Percentiles rank a stretch among this genome's conserved stretches.
These are phyloP conservation scores for Capsella bursapastoris DNA, from an alignment of 345 rosid species.

Conservation along the genomic window DNA sequence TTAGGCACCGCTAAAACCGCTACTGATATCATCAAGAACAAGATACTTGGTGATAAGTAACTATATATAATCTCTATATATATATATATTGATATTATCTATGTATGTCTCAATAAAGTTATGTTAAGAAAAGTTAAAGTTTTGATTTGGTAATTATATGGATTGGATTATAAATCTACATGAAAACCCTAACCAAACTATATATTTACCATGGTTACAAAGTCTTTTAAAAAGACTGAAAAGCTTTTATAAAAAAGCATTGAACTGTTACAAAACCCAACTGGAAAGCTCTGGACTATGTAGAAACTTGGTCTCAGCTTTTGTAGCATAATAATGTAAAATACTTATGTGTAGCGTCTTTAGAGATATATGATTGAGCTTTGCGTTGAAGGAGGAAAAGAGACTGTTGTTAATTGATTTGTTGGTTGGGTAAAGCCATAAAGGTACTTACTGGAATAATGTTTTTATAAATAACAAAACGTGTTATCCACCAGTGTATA, in stretches of 20 bases:
- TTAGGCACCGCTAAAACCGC: conserved; percentile 39
- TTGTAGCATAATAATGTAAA: conserved; percentile 26
- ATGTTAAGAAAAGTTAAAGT: neutral
- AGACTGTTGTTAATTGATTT: conserved; percentile 10
- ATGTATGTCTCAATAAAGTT: conserved; percentile 11
- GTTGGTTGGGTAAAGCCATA: conserved; percentile 33
- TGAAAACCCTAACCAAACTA: neutral
- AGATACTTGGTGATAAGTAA: conserved; percentile 34
- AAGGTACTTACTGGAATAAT: neutral
- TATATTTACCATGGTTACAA: neutral
- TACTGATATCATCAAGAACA: conserved; percentile 44
- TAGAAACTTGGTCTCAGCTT: conserved; percentile 17
- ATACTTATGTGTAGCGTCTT: neutral
- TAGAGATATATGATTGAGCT: conserved; percentile 25
- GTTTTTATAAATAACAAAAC: neutral
- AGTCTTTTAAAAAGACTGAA: neutral
- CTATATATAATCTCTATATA: neutral
- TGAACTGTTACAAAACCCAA: neutral
- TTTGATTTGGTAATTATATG: neutral
- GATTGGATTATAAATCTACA: neutral
- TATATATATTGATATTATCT: neutral
- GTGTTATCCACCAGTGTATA: conserved; percentile 6
- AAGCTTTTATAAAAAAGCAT: neutral
- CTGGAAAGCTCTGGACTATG: neutral
- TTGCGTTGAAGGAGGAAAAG: conserved; percentile 16